Percentiles rank a stretch among this genome's conserved stretches.
Conservation (phyloP, 2,329 filamentous ascomycete genomes). For the Clarireedia hainanense region DNA sequence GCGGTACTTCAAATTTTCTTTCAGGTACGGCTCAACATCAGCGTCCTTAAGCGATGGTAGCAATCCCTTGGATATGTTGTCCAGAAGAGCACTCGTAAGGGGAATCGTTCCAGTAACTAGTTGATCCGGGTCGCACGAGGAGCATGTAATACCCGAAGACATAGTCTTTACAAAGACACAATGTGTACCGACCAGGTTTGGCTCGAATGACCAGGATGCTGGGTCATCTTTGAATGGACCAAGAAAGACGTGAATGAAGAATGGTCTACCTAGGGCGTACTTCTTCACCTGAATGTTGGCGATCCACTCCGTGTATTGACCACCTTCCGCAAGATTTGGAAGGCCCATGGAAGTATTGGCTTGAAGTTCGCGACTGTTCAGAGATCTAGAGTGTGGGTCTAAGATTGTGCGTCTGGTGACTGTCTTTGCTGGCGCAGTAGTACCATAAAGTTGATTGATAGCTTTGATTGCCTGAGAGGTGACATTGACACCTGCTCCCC, state of each 20-base stretch:
- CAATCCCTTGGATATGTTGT: slow-evolving; percentile 22
- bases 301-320: slow-evolving; percentile 47
- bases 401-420: background rate
- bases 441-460: slow-evolving; percentile 44
- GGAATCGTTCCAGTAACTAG: slow-evolving; percentile 36
- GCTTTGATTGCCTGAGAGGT: slow-evolving; percentile 53
- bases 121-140: slow-evolving; percentile 19
- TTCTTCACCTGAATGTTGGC: slow-evolving; percentile 57
- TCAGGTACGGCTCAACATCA: slow-evolving; percentile 23
- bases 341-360: background rate
- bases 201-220: slow-evolving; percentile 22
- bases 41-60: slow-evolving; percentile 24
- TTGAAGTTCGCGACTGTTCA: background rate
- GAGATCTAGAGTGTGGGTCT: background rate
- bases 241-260: slow-evolving; percentile 61
- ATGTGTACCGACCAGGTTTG: slow-evolving; percentile 25
- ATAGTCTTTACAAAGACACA: slow-evolving; percentile 31
- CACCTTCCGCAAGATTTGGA: slow-evolving; percentile 11
- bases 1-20: slow-evolving; percentile 21
- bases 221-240: slow-evolving; percentile 33
- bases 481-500: slow-evolving; percentile 48
- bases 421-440: background rate
- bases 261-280: slow-evolving; percentile 52
- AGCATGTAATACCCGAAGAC: background rate
- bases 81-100: slow-evolving; percentile 35